Evolutionary conservation across 2,329 filamentous ascomycete species (phyloP).

Genomic region (Penicillium sp.): DNA sequence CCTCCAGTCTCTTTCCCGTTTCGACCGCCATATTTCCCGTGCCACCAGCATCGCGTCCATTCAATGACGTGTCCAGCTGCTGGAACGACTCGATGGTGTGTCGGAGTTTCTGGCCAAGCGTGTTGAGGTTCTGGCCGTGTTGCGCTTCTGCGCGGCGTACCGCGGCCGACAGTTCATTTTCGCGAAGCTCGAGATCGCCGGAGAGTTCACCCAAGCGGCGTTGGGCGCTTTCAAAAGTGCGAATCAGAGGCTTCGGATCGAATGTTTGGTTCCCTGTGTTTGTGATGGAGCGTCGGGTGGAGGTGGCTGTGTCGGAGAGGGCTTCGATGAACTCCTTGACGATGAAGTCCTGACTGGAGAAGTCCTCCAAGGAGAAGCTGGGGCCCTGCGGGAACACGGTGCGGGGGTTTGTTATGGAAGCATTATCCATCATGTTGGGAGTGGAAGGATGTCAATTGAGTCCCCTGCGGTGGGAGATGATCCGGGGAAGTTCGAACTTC

Average conservation of each 20-base stretch:
- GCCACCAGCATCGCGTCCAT: slow-evolving; percentile 48
- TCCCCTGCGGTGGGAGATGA: not conserved
- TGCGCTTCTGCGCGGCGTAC: slow-evolving; percentile 89
- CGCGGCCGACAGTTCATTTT: slow-evolving; percentile 86
- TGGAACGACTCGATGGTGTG: slow-evolving; percentile 92
- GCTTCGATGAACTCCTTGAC: slow-evolving; percentile 97
- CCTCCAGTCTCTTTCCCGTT: slow-evolving; percentile 90
- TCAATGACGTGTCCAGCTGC: slow-evolving; percentile 79
- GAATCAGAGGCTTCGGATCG: slow-evolving; percentile 94
- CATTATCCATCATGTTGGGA: slow-evolving; percentile 39
- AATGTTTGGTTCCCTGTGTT: slow-evolving; percentile 59
- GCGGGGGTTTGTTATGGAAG: slow-evolving; percentile 51
- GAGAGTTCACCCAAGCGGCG: slow-evolving; percentile 53
- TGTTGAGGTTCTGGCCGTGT: slow-evolving; percentile 87
- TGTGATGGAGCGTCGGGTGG: slow-evolving; percentile 74
- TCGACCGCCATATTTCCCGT: slow-evolving; percentile 91
- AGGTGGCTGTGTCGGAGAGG: slow-evolving; percentile 79
- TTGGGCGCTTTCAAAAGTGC: slow-evolving; percentile 79
- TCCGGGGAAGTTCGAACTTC: not conserved
- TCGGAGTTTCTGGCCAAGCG: slow-evolving; percentile 83
- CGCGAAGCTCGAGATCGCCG: slow-evolving; percentile 83
- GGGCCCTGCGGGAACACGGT: slow-evolving; percentile 76
- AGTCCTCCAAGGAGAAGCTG: slow-evolving; percentile 84
- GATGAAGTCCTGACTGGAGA: slow-evolving; percentile 89
- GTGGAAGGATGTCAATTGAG: not conserved